These are phyloP conservation scores for Aspergillus quadricinctus DNA, from an alignment of 2,329 filamentous ascomycete genomes.

Conservation along the genomic window DNA sequence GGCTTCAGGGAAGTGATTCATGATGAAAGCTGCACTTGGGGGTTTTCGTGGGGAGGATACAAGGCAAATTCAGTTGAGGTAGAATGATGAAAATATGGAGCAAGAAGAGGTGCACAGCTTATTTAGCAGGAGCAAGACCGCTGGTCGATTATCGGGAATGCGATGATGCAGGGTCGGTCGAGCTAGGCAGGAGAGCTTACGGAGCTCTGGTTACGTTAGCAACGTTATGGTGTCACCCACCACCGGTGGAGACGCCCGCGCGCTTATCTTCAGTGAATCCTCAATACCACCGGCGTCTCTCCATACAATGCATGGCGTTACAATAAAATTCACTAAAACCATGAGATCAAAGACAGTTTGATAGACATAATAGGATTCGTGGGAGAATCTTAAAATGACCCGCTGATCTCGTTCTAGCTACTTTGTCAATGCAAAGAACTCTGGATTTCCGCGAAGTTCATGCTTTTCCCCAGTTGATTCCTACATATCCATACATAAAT, in stretches of 20 bases:
- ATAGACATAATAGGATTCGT: too few relatives aligned
- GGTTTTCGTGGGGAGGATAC: neutral
- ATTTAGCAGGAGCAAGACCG: slow-evolving; percentile 2
- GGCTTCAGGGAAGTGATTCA: slow-evolving; percentile 63
- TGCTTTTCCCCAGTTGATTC: neutral
- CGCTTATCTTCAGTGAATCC: slow-evolving; percentile 10
- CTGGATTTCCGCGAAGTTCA: neutral
- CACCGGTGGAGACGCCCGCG: slow-evolving; percentile 5
- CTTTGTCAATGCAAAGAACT: neutral
- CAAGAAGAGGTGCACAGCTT: slow-evolving; percentile 5
- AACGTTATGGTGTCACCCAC: slow-evolving; percentile 8
- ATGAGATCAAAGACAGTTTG: too few relatives aligned
- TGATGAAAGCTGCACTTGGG: slow-evolving; percentile 30
- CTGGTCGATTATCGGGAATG: neutral
- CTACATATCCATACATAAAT: neutral
- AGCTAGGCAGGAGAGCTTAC: slow-evolving; percentile 36
- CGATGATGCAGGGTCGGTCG: slow-evolving; percentile 3
- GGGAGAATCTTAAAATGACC: too few relatives aligned
- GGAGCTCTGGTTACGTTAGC: slow-evolving; percentile 29
- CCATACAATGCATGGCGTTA: neutral
- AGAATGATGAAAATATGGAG: slow-evolving; percentile 1
- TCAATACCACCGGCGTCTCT: neutral
- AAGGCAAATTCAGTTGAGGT: neutral
- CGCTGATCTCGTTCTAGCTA: neutral
- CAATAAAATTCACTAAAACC: neutral